Evolutionary conservation across 148 eudicot species (phyloP), one percentile per base, ranked within the genome.

Genomic region (Arctostaphylos glauca): DNA sequence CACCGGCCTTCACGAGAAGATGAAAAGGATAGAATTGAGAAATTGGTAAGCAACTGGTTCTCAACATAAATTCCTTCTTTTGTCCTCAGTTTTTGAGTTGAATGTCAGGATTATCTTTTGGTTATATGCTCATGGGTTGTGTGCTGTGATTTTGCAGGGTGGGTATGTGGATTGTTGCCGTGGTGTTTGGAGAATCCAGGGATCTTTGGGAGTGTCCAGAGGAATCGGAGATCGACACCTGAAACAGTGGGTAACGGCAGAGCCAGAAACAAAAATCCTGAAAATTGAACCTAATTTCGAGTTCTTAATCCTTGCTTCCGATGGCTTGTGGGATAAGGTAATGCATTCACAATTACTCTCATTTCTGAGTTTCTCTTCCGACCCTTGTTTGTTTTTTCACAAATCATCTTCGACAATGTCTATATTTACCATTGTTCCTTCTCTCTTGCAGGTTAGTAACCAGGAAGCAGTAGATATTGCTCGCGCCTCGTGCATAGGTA

Each of bases 291-390:
- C 91, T 23, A 86, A 90, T 15, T 88, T 78, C 58, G 86, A 93
- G 82, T 90, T 93, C 85, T 83, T 93, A 58, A 90, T 91, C 76
- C 86, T 93, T 76, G 96, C 96, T 44, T 93, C 96, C 49, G 94
- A 93, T 60, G 96, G 94, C 25, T 83, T 93, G 23, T 91, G 96
- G 94, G 88, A 90, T 72, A 91, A 83, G 87, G 94, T 90, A 91
- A 19, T 66, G 15, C 71, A 23, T 78, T 52, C 14, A 5, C 2
- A 16, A 66, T 49, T 4, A 50, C 49, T 14, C 6, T 48, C 53
- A 0, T 48, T 41, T 31, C 43, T n/a, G 44, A 66, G 38, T 25
- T 31, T 0, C 41, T 31, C 16, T 31, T 12, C 41, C 1, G 38
- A 3, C 70, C 38, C 0, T 64, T n/a, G 2, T 60, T 64, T 1